Conservation (phyloP, 2,329 filamentous ascomycete genomes). For the Monosporascus sp. region DNA sequence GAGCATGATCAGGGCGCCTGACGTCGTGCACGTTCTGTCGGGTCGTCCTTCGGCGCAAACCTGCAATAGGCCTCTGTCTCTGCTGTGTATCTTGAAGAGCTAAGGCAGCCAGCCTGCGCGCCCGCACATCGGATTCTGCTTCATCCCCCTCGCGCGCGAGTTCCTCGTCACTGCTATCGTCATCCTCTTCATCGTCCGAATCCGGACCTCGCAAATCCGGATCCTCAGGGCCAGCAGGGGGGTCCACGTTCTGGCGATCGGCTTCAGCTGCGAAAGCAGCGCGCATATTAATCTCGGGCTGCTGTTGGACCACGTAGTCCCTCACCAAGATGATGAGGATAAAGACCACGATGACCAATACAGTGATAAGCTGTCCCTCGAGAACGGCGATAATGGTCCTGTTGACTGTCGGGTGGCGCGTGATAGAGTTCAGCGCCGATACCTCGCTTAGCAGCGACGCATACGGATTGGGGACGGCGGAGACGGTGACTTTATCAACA, state of each 20-base stretch:
- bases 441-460: constrained; percentile 53
- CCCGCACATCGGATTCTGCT: constrained; percentile 5
- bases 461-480: constrained; percentile 15
- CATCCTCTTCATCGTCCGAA: constrained; percentile 7
- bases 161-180: constrained; percentile 14
- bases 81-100: constrained; percentile 13
- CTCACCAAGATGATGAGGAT: constrained; percentile 95
- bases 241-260: constrained; percentile 16
- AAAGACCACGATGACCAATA: constrained; percentile 86
- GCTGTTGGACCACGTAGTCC: constrained; percentile 97
- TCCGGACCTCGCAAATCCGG: constrained; percentile 5
- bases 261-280: constrained; percentile 54
- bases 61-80: constrained; percentile 19
- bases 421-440: constrained; percentile 53
- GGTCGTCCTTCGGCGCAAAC: constrained; percentile 18
- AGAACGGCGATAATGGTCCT: constrained; percentile 74
- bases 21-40: constrained; percentile 17
- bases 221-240: constrained; percentile 9
- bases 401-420: constrained; percentile 67
- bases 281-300: constrained; percentile 83
- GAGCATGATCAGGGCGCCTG: constrained; percentile 1
- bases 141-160: constrained; percentile 7
- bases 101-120: constrained; percentile 7
- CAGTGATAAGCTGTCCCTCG: constrained; percentile 90
- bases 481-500: constrained; percentile 11